Evolutionary conservation across 2,329 filamentous ascomycete species (phyloP).

Genomic region (Camillea tinctor): DNA sequence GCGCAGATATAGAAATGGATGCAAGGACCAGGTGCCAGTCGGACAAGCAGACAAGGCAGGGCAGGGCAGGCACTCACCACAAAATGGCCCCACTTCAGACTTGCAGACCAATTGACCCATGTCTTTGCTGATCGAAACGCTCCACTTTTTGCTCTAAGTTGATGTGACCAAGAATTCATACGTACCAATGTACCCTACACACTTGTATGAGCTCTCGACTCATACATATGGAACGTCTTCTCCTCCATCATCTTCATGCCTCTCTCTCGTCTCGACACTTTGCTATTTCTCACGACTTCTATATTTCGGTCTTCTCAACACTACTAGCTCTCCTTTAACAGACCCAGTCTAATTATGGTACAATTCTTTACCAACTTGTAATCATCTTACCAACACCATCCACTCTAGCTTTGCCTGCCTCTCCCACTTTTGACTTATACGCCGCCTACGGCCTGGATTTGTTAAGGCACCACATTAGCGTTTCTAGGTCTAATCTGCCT

Average conservation of each 20-base stretch:
- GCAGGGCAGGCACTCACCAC: not conserved
- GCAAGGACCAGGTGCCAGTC: constrained; percentile 18
- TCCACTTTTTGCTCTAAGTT: constrained; percentile 8
- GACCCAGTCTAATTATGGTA: constrained; percentile 21
- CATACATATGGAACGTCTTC: constrained; percentile 33
- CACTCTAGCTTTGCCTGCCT: constrained; percentile 8
- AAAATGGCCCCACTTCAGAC: constrained; percentile 17
- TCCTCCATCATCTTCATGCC: constrained; percentile 23
- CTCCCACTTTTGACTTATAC: constrained; percentile 12
- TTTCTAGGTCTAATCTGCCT: constrained; percentile 8
- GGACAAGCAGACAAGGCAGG: constrained; percentile 5
- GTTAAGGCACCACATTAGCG: constrained; percentile 9
- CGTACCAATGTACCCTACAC: constrained; percentile 19
- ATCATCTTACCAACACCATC: constrained; percentile 13
- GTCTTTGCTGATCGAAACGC: constrained; percentile 29
- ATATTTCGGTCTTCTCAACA: constrained; percentile 17
- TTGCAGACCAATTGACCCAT: constrained; percentile 16
- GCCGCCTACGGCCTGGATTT: constrained; percentile 10
- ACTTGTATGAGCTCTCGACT: constrained; percentile 29
- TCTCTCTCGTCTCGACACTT: constrained; percentile 10
- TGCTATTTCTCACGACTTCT: constrained; percentile 1
- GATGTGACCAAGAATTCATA: constrained; percentile 27
- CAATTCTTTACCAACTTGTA: constrained; percentile 16
- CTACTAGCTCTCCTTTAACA: constrained; percentile 16
- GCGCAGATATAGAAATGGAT: constrained; percentile 27